Conservation (phyloP, 164 flowering plant genomes). For the Magnolia sinica region DNA sequence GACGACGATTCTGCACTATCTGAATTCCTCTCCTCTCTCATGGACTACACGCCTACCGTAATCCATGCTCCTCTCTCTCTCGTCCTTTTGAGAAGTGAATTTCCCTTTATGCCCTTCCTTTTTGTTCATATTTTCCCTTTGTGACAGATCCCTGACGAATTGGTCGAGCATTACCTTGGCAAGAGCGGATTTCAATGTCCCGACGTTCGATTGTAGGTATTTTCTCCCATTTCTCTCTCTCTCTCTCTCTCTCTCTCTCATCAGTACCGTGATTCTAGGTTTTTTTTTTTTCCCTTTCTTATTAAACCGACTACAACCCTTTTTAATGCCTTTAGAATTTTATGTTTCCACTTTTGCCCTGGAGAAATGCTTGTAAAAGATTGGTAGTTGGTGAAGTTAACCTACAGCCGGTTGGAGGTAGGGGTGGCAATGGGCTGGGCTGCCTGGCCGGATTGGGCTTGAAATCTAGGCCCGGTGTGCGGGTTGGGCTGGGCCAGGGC, state of each 20-base stretch:
- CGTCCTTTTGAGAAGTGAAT: neutral
- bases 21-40: conserved; percentile 78
- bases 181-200: conserved; percentile 95
- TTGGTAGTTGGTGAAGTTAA: no score
- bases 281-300: neutral
- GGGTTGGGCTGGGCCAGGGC: no score
- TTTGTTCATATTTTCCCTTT: neutral
- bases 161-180: conserved; percentile 87
- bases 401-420: no score
- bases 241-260: neutral
- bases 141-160: conserved; percentile 82
- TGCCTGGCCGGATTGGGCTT: no score
- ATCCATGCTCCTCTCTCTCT: neutral
- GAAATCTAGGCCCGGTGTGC: no score
- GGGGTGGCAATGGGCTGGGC: no score
- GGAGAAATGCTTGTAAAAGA: no score
- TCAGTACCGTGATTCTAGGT: neutral
- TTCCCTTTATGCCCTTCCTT: neutral
- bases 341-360: no score
- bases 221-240: conserved; percentile 4
- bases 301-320: no score
- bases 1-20: conserved; percentile 77
- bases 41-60: conserved; percentile 96
- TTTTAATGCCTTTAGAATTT: no score
- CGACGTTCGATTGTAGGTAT: conserved; percentile 86